Conservation (phyloP, 1,284 basidiomycete genomes). For the Rhizopogon hawkerae region DNA sequence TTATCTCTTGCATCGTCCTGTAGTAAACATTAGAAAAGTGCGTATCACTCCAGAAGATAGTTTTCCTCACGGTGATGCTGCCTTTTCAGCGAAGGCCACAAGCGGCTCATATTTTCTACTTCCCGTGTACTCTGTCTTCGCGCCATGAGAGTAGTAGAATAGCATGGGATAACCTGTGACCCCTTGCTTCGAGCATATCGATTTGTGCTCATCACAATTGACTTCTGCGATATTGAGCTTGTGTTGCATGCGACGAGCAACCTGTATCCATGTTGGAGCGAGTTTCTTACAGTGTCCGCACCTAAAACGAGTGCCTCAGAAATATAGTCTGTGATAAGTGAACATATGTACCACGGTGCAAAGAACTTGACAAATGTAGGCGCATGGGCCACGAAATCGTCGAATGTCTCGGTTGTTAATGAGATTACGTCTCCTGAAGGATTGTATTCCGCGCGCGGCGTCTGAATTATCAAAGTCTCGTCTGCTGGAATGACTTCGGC, state of each 20-base stretch:
- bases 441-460: constrained; percentile 35
- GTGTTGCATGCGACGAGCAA: constrained; percentile 61
- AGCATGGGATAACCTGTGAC: constrained; percentile 78
- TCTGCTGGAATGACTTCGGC: constrained; percentile 11
- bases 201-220: constrained; percentile 70
- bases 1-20: constrained; percentile 37
- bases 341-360: constrained; percentile 65
- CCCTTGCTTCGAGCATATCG: constrained; percentile 56
- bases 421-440: constrained; percentile 53
- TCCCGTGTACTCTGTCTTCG: constrained; percentile 62
- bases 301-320: constrained; percentile 27
- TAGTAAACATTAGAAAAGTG: constrained; percentile 13
- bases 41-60: neutral
- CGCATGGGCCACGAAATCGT: constrained; percentile 42
- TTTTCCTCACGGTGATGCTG: constrained; percentile 49
- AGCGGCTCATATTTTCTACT: constrained; percentile 63
- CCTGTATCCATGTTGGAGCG: constrained; percentile 68
- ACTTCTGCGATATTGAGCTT: constrained; percentile 75
- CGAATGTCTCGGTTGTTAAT: constrained; percentile 48
- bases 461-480: constrained; percentile 12
- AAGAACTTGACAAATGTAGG: constrained; percentile 84
- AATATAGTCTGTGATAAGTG: neutral
- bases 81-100: constrained; percentile 64
- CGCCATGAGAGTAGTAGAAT: constrained; percentile 48
- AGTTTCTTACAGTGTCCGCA: constrained; percentile 91